Evolutionary conservation across 331 rosid genomes (phyloP).

Genomic region (Rosa hybrid): DNA sequence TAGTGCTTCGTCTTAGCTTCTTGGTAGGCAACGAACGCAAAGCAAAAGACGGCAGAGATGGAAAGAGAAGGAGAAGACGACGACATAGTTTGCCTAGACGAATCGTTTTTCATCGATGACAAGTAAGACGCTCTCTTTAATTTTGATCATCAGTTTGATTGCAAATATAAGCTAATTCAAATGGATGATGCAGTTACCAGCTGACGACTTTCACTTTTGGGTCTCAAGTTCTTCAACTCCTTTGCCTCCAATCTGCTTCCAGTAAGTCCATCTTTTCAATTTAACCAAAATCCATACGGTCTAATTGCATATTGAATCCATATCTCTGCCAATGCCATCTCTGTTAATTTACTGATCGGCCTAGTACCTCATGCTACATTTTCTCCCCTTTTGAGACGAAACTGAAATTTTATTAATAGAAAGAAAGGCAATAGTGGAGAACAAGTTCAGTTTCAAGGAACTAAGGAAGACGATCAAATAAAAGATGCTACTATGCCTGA

Average conservation of each 20-base stretch:
- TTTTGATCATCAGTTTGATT: not conserved
- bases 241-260: slow-evolving; percentile 84
- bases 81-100: slow-evolving; percentile 76
- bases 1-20: too few species aligned
- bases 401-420: not conserved
- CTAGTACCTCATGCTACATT: not conserved
- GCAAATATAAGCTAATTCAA: not conserved
- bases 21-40: too few species aligned
- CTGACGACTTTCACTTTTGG: slow-evolving; percentile 77
- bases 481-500: too few species aligned
- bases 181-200: slow-evolving; percentile 55
- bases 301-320: not conserved
- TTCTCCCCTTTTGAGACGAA: not conserved
- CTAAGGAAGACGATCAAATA: too few species aligned
- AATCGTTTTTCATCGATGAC: slow-evolving; percentile 73
- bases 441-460: too few species aligned
- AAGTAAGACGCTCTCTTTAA: slow-evolving; percentile 39
- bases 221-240: slow-evolving; percentile 67
- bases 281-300: not conserved
- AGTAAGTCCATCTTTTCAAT: slow-evolving; percentile 44
- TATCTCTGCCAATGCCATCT: too few species aligned
- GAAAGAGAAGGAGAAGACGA: slow-evolving; percentile 51
- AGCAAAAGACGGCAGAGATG: not conserved
- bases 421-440: not conserved
- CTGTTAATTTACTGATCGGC: not conserved